Base-by-base conservation (phyloP, 2,329 filamentous ascomycete species). In the Diplodia sapinea region DNA sequence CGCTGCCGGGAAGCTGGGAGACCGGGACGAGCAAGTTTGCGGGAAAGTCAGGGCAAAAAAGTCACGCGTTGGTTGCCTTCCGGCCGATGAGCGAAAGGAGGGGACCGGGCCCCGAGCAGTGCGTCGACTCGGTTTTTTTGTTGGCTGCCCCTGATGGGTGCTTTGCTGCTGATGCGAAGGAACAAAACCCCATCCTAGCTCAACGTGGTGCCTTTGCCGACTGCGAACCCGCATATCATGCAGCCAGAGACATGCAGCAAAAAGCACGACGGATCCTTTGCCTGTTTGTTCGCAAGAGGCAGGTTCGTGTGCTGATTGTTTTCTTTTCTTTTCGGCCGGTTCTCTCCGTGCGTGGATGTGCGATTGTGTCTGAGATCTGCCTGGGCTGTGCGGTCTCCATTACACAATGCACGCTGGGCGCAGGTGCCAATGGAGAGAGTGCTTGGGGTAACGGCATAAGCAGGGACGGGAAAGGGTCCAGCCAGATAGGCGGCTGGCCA, bases 51-150 rank as follows among this genome's bases (percentile, higher is more conserved):
- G 29, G 12, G 23, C 23, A 2, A 3, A 26, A 26, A 49, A 57
- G 43, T 63, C 59, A 63, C 59, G 59, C 59, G 59, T 63, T 13
- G 59, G 59, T 63, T 63, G 59, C 59, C 59, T 63, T 20, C 50
- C 59, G 59, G 59, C 33, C 11, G 33, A 36, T 36, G 33, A 12
- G 36, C 26, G 17, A 17, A n/a, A 20, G 17, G 17, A 20, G 17
- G 43, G 43, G 43, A 3, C 7, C n/a, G 43, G 17, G 43, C 9
- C 3, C 15, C 9, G 43, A 20, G 43, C 43, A 47, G 43, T 47
- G 43, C 43, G 17, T n/a, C 7, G 33, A 11, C n/a, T 47, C 43
- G 43, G 43, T 6, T 17, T 47, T 15, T 5, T n/a, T 20, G 17
- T 47, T 47, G 43, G 17, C n/a, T 26, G 33, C 23, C 33, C 38